Evolutionary conservation across 2,329 filamentous ascomycete genomes (phyloP).

Genomic region (Aspergillus terreus): DNA sequence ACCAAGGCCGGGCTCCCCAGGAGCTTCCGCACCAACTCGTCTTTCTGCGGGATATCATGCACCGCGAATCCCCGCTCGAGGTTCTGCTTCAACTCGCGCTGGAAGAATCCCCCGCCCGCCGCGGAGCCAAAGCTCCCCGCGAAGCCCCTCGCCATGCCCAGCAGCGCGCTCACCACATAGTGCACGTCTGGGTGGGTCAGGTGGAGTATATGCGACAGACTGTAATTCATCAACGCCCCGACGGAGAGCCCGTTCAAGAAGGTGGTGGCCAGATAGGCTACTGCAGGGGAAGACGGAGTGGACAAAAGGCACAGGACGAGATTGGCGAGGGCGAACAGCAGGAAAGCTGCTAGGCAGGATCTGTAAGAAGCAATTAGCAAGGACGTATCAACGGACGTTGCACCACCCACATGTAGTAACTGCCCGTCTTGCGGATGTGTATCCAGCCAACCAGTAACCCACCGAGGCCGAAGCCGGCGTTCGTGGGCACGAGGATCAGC

Average conservation of each 20-base stretch:
- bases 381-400: neutral
- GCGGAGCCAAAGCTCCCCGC: conserved; percentile 77
- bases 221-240: conserved; percentile 74
- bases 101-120: conserved; percentile 73
- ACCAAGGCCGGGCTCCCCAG: conserved; percentile 59
- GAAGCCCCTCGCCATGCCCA: conserved; percentile 78
- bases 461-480: conserved; percentile 71
- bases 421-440: conserved; percentile 69
- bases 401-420: conserved; percentile 61
- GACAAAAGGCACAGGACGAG: conserved; percentile 55
- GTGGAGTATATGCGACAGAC: conserved; percentile 74
- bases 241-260: conserved; percentile 70
- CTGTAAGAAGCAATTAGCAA: conserved; percentile 22
- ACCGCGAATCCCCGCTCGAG: conserved; percentile 58
- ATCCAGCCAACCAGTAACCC: conserved; percentile 70
- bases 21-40: conserved; percentile 51
- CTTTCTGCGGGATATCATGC: conserved; percentile 34
- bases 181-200: conserved; percentile 64
- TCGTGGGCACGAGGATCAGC: conserved; percentile 75
- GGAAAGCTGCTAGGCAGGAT: conserved; percentile 57
- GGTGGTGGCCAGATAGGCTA: conserved; percentile 57
- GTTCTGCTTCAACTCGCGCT: conserved; percentile 54
- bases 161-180: conserved; percentile 70
- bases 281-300: conserved; percentile 49
- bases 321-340: conserved; percentile 60